These are phyloP conservation scores for Zostera marina DNA, from an alignment of 116 monocot species.

Conservation along the genomic window DNA sequence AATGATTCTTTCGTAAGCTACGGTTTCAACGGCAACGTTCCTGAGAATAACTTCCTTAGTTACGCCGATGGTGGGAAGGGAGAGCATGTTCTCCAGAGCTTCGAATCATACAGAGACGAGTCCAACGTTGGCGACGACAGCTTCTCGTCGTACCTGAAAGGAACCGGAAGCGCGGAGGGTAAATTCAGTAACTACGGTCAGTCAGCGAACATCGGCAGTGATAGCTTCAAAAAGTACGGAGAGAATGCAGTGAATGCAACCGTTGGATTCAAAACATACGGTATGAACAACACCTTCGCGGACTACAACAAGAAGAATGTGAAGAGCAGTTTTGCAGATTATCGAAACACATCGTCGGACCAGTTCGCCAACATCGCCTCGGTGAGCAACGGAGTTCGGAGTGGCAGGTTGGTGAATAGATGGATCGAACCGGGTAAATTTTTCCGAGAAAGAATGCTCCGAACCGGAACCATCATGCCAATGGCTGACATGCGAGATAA, in stretches of 20 bases:
- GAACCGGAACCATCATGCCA: constrained; percentile 35
- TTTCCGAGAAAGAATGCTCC: constrained; percentile 24
- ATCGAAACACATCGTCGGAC: constrained; percentile 10
- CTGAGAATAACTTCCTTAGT: constrained; percentile 32
- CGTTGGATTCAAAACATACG: constrained; percentile 24
- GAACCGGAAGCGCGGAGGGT: constrained; percentile 4
- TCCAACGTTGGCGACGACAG: constrained; percentile 53
- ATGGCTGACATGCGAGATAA: constrained; percentile 69
- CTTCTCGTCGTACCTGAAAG: constrained; percentile 44
- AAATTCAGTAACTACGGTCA: constrained; percentile 22
- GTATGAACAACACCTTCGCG: constrained; percentile 14
- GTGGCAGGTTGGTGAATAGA: constrained; percentile 12
- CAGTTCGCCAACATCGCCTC: neutral
- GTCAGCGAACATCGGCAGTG: constrained; percentile 11
- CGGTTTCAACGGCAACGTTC: constrained; percentile 45
- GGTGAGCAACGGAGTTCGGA: constrained; percentile 4
- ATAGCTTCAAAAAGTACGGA: constrained; percentile 11
- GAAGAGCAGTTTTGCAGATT: constrained; percentile 4
- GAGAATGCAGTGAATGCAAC: neutral
- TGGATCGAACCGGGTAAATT: constrained; percentile 26
- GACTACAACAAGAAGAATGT: constrained; percentile 12
- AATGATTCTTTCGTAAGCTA: constrained; percentile 26
- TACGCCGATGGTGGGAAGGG: constrained; percentile 20
- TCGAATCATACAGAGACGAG: constrained; percentile 30
- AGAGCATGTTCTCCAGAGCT: constrained; percentile 12